Evolutionary conservation across 345 rosid species (phyloP).

Genomic region (Salix dunnii): DNA sequence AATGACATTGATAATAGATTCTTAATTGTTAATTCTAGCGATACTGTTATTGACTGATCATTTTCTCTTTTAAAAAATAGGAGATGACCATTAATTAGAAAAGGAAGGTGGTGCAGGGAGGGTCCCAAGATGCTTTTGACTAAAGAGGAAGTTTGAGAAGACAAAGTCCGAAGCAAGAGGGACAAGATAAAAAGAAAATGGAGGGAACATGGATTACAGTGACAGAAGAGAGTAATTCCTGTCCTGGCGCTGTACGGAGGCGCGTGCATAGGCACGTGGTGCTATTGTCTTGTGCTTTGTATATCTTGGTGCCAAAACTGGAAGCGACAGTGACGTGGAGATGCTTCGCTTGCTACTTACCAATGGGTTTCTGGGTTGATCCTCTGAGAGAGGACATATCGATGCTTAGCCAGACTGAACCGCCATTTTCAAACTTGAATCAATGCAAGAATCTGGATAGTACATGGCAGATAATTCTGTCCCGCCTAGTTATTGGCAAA

Average conservation of each 20-base stretch:
- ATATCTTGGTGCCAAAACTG: background rate
- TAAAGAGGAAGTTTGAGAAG: slow-evolving; percentile 17
- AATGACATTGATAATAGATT: background rate
- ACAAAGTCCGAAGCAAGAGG: background rate
- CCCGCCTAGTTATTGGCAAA: too few relatives aligned
- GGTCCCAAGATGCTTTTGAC: slow-evolving; percentile 53
- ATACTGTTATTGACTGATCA: background rate
- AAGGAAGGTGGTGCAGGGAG: slow-evolving; percentile 16
- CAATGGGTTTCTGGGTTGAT: too few relatives aligned
- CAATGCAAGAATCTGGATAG: too few relatives aligned
- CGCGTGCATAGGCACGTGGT: background rate
- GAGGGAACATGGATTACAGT: slow-evolving; percentile 14
- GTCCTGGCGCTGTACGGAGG: background rate
- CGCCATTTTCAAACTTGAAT: too few relatives aligned
- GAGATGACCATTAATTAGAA: slow-evolving; percentile 7
- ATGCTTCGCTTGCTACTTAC: too few relatives aligned
- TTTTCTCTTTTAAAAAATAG: background rate
- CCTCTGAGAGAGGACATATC: too few relatives aligned
- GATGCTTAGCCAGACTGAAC: too few relatives aligned
- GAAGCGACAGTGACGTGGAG: background rate
- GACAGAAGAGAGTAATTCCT: background rate
- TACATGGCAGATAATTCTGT: too few relatives aligned
- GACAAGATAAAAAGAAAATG: background rate
- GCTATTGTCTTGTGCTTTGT: background rate
- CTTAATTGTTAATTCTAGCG: background rate